phyloP scores from a whole-genome alignment of 2,329 filamentous ascomycete species.

The Claviceps sp. region DNA sequence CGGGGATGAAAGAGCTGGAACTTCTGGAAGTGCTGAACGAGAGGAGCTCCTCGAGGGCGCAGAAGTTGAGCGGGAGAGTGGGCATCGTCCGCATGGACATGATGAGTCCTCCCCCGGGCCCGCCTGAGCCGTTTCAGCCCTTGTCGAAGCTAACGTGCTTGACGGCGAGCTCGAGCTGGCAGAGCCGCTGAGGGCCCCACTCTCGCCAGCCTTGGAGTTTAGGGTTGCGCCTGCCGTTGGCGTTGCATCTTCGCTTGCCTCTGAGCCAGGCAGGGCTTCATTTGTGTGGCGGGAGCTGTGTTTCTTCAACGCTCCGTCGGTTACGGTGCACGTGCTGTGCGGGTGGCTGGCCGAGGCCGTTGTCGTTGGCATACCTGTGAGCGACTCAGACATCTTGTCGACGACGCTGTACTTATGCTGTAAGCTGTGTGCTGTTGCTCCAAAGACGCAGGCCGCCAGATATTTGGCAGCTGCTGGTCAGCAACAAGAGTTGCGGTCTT shows the following conservation, averaged over 20 bases:
- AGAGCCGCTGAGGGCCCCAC: background rate
- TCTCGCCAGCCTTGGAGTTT: too few relatives aligned
- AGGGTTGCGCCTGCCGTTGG: too few relatives aligned
- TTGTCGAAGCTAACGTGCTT: background rate
- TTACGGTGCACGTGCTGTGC: background rate
- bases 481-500: too few relatives aligned
- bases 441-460: background rate
- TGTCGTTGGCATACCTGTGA: slow-evolving; percentile 15
- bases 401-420: background rate
- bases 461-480: background rate
- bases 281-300: too few relatives aligned
- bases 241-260: too few relatives aligned
- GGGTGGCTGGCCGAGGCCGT: slow-evolving; percentile 6
- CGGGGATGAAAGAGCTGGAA: background rate
- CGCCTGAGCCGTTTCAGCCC: background rate
- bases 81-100: background rate
- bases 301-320: background rate
- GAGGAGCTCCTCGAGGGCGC: background rate
- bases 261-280: background rate
- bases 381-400: slow-evolving; percentile 15
- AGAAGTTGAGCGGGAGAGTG: background rate
- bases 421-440: too few relatives aligned
- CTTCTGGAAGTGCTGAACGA: background rate
- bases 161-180: background rate
- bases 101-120: background rate